A percentile compares a stretch with the other conserved stretches of the same genome.
phyloP scores from a whole-genome alignment of 306 rosid genomes.

The Hylodesmum podocarpum region DNA sequence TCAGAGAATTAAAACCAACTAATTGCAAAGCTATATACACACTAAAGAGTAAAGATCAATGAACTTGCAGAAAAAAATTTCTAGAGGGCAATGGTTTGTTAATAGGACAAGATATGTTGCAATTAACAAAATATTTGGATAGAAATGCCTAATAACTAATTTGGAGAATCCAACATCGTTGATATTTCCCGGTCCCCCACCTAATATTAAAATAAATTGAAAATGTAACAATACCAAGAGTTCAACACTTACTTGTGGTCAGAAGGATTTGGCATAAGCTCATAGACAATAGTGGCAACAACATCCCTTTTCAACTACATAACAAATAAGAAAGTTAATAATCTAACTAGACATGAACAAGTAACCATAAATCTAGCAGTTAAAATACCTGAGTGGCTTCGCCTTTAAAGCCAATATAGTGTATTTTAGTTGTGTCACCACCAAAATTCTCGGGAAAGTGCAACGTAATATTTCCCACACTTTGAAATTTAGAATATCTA shows the following conservation, averaged over 20 bases:
- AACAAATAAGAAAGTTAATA: slow-evolving; percentile 23
- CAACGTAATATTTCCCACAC: slow-evolving; percentile 86
- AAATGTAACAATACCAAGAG: not conserved
- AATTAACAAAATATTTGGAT: not conserved
- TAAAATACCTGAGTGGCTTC: slow-evolving; percentile 91
- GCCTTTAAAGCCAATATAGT: slow-evolving; percentile 95
- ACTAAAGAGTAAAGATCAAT: slow-evolving; percentile 1
- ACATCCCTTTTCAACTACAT: slow-evolving; percentile 87
- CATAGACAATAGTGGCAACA: slow-evolving; percentile 88
- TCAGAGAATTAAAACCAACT: slow-evolving; percentile 6
- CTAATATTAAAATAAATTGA: not conserved
- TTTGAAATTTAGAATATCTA: slow-evolving; percentile 93
- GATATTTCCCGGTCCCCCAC: not conserved
- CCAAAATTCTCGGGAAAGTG: slow-evolving; percentile 94
- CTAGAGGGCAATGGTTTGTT: not conserved
- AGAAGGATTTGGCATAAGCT: slow-evolving; percentile 93
- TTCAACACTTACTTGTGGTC: slow-evolving; percentile 85
- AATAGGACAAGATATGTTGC: not conserved
- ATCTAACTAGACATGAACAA: slow-evolving; percentile 10
- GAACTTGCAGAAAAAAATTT: slow-evolving; percentile 4
- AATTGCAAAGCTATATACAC: slow-evolving; percentile 21
- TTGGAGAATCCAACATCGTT: slow-evolving; percentile 22
- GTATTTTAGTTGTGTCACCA: slow-evolving; percentile 76
- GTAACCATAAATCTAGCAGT: slow-evolving; percentile 7
- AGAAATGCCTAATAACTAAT: not conserved